Conservation (phyloP, 495 filamentous ascomycete genomes). For the Aspergillus hancockii region DNA sequence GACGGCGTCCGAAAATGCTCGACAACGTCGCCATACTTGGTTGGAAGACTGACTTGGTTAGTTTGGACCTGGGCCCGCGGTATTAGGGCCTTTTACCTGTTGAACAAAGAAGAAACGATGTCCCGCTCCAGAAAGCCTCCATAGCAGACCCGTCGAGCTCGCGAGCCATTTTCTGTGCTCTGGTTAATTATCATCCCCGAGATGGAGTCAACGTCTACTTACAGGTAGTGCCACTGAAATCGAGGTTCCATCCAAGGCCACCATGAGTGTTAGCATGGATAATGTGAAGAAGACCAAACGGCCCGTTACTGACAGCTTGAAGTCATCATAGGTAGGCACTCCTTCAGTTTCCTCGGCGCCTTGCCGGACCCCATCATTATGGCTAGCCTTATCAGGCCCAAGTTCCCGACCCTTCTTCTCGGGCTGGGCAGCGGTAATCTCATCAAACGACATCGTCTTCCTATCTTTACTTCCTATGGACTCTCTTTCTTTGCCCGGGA, state of each 20-base stretch:
- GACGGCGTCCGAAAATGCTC: slow-evolving; percentile 54
- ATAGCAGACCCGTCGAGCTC: slow-evolving; percentile 48
- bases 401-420: not conserved
- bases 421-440: too few relatives aligned
- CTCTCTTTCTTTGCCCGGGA: too few relatives aligned
- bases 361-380: too few relatives aligned
- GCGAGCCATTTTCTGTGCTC: slow-evolving; percentile 14
- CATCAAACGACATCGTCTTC: too few relatives aligned
- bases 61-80: not conserved
- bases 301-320: slow-evolving; percentile 13
- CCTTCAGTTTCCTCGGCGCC: not conserved
- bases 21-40: slow-evolving; percentile 44
- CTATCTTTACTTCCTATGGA: too few relatives aligned
- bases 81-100: slow-evolving; percentile 11
- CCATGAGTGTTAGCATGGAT: slow-evolving; percentile 59
- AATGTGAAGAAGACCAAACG: slow-evolving; percentile 49
- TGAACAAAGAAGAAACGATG: slow-evolving; percentile 50
- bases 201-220: slow-evolving; percentile 11
- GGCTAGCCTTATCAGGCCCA: not conserved
- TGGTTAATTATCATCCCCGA: not conserved
- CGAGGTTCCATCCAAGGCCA: slow-evolving; percentile 68
- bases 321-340: slow-evolving; percentile 10
- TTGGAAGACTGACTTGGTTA: slow-evolving; percentile 32
- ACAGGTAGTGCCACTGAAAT: slow-evolving; percentile 70
- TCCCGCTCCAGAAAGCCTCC: slow-evolving; percentile 55